Base-by-base conservation (phyloP, 2,329 filamentous ascomycete species). In the Zelopaecilomyces penicillatus region DNA sequence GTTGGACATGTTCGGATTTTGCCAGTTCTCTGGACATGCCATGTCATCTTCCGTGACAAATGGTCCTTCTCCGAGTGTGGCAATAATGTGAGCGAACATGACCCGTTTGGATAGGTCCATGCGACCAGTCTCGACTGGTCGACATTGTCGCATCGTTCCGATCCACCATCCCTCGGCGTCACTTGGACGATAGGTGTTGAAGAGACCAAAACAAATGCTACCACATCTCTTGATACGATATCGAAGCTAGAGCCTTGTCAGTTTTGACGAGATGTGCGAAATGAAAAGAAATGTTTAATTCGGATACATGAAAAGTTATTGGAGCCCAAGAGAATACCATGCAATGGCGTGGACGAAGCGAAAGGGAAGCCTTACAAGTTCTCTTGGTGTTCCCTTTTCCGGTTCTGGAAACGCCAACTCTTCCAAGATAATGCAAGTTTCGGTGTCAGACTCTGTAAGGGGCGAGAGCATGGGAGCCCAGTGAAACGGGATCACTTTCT, bases 191-290 rank as follows among this genome's bases (percentile, higher is more conserved):
- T 78, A 72, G 10, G 80, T 83, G 52, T 84, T 85, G 69, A 91
- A 95, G 44, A 95, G 67, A 29, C 89, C 90, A 42, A 90, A 71
- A 60, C 79, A 84, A 44, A 95, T 75, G 57, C 90, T 85, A 6
- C 57, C 57, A 10, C 58, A 61, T 46, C 56, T 62, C 26, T 54
- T 49, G 37, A 60, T 54, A 26, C 58, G 58, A 46, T 60, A 60
- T 44, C 63, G 60, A 37, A 62, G 53, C 60, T 62, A 29, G 9
- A 30, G 29, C 27, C 41, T 37, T 12, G n/a, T 48, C 30, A 47
- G 42, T 9, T 19, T 11, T 11, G 31, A 39, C 5, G 8, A 32
- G 27, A 28, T 10, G 10, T 28, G 27, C 27, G 5, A 39, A 28
- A 9, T 11, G 26, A 10, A 28, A 29, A 29, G 12, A 10, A 38